These are phyloP conservation scores for Aspergillus carbonarius DNA, from an alignment of 2,329 filamentous ascomycete species.

Conservation along the genomic window DNA sequence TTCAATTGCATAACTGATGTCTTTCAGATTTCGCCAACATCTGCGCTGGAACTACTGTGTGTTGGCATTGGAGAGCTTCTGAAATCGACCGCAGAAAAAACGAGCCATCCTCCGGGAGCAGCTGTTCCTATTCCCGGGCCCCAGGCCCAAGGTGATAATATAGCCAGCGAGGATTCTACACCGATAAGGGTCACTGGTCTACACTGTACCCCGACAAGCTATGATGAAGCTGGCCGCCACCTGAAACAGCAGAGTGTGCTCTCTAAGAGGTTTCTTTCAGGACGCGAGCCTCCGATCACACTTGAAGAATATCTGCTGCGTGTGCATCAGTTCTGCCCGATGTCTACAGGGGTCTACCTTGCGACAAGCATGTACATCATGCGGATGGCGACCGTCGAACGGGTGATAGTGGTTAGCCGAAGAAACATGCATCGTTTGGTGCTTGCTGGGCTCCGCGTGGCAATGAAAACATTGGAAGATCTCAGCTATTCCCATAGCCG, in stretches of 20 bases:
- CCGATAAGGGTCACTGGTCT: constrained; percentile 30
- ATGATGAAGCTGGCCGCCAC: constrained; percentile 61
- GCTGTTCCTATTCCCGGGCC: constrained; percentile 54
- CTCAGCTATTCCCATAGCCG: constrained; percentile 80
- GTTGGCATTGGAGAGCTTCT: constrained; percentile 60
- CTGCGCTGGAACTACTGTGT: constrained; percentile 77
- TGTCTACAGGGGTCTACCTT: constrained; percentile 91
- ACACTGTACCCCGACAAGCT: constrained; percentile 37
- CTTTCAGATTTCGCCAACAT: constrained; percentile 68
- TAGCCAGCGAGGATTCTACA: constrained; percentile 22
- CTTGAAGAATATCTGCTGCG: constrained; percentile 82
- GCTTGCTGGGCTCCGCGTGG: constrained; percentile 78
- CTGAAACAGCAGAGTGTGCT: constrained; percentile 81
- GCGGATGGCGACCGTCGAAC: constrained; percentile 73
- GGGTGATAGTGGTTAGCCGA: constrained; percentile 74
- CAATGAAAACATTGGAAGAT: constrained; percentile 95
- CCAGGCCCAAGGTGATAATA: constrained; percentile 34
- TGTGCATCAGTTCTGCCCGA: constrained; percentile 86
- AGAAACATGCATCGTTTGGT: constrained; percentile 85
- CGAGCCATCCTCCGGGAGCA: constrained; percentile 5
- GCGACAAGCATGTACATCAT: constrained; percentile 86
- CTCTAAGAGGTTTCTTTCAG: constrained; percentile 90
- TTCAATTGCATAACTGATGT: constrained; percentile 38
- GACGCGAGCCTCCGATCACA: constrained; percentile 77
- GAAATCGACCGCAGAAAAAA: constrained; percentile 60